phyloP scores from a whole-genome alignment of 768 basidiomycete species.

The Pleurotus cornucopiae region DNA sequence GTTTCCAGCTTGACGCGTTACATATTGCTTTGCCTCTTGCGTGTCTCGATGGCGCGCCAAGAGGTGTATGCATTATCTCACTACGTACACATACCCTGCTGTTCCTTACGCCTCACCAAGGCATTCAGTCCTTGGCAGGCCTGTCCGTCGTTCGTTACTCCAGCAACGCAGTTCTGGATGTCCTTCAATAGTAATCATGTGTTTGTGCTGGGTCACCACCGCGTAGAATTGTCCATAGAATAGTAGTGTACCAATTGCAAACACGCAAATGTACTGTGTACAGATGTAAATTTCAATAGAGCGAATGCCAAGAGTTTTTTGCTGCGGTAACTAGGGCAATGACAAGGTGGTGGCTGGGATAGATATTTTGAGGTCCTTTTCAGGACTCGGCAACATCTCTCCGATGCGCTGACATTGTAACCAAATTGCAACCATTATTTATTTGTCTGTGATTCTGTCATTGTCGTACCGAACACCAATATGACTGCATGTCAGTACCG shows the following conservation, averaged over 20 bases:
- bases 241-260: not conserved
- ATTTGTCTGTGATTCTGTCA: too few species aligned
- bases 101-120: not conserved
- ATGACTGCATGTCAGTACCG: constrained; percentile 30
- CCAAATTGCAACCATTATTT: too few species aligned
- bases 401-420: too few species aligned
- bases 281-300: not conserved
- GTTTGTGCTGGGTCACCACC: not conserved
- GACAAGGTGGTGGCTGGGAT: too few species aligned
- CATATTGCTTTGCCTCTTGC: constrained; percentile 16
- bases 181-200: not conserved
- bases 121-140: not conserved
- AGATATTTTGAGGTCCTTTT: too few species aligned
- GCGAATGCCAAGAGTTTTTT: not conserved
- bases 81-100: not conserved
- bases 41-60: constrained; percentile 10
- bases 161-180: not conserved
- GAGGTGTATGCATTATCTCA: constrained; percentile 7
- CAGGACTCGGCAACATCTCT: too few species aligned
- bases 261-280: not conserved
- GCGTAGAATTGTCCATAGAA: not conserved
- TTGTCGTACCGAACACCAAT: constrained; percentile 27
- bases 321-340: not conserved
- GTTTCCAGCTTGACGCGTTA: constrained; percentile 24
- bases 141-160: not conserved